A percentile compares a stretch with the other conserved stretches of the same genome.
Evolutionary conservation across 768 basidiomycete genomes (phyloP).

Genomic region (Hemileccinum impolitum): DNA sequence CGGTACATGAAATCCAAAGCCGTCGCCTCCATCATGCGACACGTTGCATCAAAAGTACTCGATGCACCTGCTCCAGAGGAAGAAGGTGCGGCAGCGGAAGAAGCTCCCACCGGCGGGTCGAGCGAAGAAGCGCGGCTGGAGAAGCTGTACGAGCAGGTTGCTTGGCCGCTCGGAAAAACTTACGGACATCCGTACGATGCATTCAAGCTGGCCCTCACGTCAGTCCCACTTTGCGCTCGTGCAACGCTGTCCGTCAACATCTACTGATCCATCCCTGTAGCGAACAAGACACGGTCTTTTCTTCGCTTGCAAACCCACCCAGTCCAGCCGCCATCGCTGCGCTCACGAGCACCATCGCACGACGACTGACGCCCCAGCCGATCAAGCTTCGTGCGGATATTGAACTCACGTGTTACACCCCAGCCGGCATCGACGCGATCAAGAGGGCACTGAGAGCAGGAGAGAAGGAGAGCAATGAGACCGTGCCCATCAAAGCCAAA

Average conservation of each 20-base stretch:
- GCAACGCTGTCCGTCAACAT: too few relatives aligned
- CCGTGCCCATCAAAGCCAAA: slow-evolving; percentile 95
- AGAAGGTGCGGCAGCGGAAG: slow-evolving; percentile 24
- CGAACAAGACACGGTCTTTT: slow-evolving; percentile 79
- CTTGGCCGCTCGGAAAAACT: slow-evolving; percentile 88
- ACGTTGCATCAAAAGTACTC: slow-evolving; percentile 75
- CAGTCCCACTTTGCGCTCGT: slow-evolving; percentile 34
- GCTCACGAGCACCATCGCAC: slow-evolving; percentile 82
- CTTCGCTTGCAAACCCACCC: slow-evolving; percentile 57
- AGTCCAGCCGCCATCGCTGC: slow-evolving; percentile 55
- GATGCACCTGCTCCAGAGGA: slow-evolving; percentile 30
- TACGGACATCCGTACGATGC: slow-evolving; percentile 98
- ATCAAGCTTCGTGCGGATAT: slow-evolving; percentile 99
- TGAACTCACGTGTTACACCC: slow-evolving; percentile 94
- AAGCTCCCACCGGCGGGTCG: slow-evolving; percentile 26
- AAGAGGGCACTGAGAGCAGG: slow-evolving; percentile 87
- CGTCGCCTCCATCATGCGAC: slow-evolving; percentile 88
- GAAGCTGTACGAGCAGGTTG: slow-evolving; percentile 83
- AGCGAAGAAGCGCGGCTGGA: slow-evolving; percentile 83
- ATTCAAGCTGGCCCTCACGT: slow-evolving; percentile 96
- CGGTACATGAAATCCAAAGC: slow-evolving; percentile 98
- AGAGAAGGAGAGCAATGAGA: slow-evolving; percentile 81
- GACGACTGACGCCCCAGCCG: slow-evolving; percentile 94
- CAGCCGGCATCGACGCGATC: slow-evolving; percentile 95
- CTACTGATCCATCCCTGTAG: slow-evolving; percentile 29